Conservation (phyloP, 1,139 yeast genomes). For the Sugiyamaella castrensis region DNA sequence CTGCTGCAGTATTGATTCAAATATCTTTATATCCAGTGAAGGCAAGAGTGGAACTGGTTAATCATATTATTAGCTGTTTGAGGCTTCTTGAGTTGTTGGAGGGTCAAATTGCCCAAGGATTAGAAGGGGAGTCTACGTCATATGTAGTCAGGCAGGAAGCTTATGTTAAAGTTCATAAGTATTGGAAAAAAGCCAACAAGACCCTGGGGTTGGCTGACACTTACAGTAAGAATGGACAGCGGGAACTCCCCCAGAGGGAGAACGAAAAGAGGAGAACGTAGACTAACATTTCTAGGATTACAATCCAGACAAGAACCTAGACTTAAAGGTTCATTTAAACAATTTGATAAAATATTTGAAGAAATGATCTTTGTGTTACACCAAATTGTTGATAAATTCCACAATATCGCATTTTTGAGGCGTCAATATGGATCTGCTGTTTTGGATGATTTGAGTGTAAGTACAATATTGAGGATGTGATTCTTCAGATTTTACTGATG, state of each 20-base stretch:
- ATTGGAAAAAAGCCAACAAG: conserved; percentile 40
- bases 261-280: background rate
- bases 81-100: conserved; percentile 43
- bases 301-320: conserved; percentile 48
- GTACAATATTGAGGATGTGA: conserved; percentile 1
- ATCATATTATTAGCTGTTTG: conserved; percentile 42
- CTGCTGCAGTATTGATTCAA: conserved; percentile 46
- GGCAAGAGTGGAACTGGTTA: conserved; percentile 45
- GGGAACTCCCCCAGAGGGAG: background rate
- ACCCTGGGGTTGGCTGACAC: conserved; percentile 44
- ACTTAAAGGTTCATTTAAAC: conserved; percentile 45
- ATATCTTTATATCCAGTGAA: conserved; percentile 46
- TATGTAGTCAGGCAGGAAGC: conserved; percentile 28
- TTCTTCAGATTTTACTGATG: background rate
- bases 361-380: conserved; percentile 47
- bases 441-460: conserved; percentile 43
- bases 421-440: conserved; percentile 47
- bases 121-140: conserved; percentile 39
- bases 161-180: conserved; percentile 27
- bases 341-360: conserved; percentile 41
- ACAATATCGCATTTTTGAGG: conserved; percentile 45
- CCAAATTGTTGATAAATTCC: conserved; percentile 49
- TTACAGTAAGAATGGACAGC: conserved; percentile 31
- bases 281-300: conserved; percentile 11
- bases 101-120: conserved; percentile 41